phyloP scores from a whole-genome alignment of 257 asterid genomes.

The Ehretia macrophylla region DNA sequence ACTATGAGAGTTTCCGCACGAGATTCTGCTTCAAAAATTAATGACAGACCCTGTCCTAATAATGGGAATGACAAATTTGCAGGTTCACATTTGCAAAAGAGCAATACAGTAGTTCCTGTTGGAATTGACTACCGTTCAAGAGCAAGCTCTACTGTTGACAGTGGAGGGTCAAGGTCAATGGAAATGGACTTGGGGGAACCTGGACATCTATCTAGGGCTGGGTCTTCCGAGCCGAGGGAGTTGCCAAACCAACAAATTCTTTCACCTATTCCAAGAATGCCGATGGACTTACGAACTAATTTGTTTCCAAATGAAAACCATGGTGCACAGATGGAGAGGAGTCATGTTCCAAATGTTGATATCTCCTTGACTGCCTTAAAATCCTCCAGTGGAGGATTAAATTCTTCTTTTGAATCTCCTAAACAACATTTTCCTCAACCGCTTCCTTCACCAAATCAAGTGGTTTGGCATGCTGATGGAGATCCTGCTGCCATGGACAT shows the following conservation, averaged over 20 bases:
- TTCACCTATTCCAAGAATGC: constrained; percentile 70
- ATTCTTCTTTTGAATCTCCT: constrained; percentile 64
- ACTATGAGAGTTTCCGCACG: constrained; percentile 43
- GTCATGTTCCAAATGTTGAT: constrained; percentile 41
- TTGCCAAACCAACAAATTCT: constrained; percentile 45
- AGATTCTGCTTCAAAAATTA: constrained; percentile 21
- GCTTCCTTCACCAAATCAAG: constrained; percentile 46
- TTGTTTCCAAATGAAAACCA: constrained; percentile 46
- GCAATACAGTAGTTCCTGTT: constrained; percentile 20
- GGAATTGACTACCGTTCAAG: constrained; percentile 22
- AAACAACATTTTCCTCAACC: constrained; percentile 36
- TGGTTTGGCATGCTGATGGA: constrained; percentile 60
- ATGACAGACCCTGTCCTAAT: constrained; percentile 14
- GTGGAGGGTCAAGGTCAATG: constrained; percentile 41
- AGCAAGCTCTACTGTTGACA: constrained; percentile 28
- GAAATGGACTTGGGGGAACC: constrained; percentile 42
- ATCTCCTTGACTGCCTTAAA: constrained; percentile 33
- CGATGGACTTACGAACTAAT: constrained; percentile 50
- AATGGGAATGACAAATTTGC: constrained; percentile 21
- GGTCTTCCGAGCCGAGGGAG: constrained; percentile 54
- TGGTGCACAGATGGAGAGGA: constrained; percentile 51
- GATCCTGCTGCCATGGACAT: constrained; percentile 79
- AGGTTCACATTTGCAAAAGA: constrained; percentile 29
- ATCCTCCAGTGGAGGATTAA: constrained; percentile 41
- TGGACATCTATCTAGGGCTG: constrained; percentile 41